These are phyloP conservation scores for Trypanosoma grayi DNA, from an alignment of 208 protist species.

Conservation along the genomic window DNA sequence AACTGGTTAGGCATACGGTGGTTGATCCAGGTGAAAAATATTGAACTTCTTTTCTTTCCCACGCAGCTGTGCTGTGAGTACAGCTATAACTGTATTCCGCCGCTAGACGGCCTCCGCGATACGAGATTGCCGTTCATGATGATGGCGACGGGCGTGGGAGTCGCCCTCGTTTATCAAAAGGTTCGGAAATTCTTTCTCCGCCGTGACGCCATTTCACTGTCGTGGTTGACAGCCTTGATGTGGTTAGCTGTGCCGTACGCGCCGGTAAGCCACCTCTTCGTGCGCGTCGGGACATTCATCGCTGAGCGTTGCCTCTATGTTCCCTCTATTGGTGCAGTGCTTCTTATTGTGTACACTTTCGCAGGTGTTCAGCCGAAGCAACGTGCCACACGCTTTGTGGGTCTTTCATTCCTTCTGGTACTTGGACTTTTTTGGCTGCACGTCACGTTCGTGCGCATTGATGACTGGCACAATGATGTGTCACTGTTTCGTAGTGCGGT, in stretches of 20 bases:
- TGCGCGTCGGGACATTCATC: slow-evolving; percentile 80
- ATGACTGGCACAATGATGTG: slow-evolving; percentile 43
- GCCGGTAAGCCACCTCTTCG: slow-evolving; percentile 83
- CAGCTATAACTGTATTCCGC: slow-evolving; percentile 86
- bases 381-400: background rate
- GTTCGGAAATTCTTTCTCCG: slow-evolving; percentile 12
- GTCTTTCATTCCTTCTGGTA: slow-evolving; percentile 16
- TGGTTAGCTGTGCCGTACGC: slow-evolving; percentile 77
- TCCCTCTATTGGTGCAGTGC: slow-evolving; percentile 60
- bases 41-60: slow-evolving; percentile 80
- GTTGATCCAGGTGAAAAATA: slow-evolving; percentile 79
- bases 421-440: slow-evolving; percentile 35
- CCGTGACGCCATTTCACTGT: slow-evolving; percentile 1
- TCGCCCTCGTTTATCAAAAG: slow-evolving; percentile 17
- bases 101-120: slow-evolving; percentile 39
- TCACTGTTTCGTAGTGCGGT: slow-evolving; percentile 44
- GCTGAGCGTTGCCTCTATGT: slow-evolving; percentile 88
- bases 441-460: slow-evolving; percentile 37
- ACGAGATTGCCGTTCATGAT: slow-evolving; percentile 32
- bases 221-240: slow-evolving; percentile 10
- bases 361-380: slow-evolving; percentile 12
- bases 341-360: slow-evolving; percentile 29
- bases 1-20: slow-evolving; percentile 47
- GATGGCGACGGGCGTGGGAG: slow-evolving; percentile 6
- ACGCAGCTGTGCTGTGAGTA: slow-evolving; percentile 85